phyloP scores from a whole-genome alignment of 139 green algal genomes.

The Coelastrella sp. region DNA sequence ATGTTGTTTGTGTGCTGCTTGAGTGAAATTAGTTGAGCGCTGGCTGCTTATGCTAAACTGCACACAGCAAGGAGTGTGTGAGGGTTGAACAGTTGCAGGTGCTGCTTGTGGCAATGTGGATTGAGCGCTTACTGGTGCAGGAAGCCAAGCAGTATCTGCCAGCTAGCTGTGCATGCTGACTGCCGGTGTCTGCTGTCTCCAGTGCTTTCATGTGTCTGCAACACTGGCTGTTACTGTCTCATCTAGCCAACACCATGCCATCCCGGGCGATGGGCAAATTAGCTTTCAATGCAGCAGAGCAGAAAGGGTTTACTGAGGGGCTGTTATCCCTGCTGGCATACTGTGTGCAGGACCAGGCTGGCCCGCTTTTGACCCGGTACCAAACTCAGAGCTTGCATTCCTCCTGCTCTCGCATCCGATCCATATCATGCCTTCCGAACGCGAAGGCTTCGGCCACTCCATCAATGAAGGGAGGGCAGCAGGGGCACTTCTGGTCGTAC shows the following conservation, averaged over 20 bases:
- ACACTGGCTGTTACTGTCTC: no score
- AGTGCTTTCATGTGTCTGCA: neutral
- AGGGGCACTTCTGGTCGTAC: slow-evolving; percentile 37
- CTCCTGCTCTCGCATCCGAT: slow-evolving; percentile 26
- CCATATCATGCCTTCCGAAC: slow-evolving; percentile 41
- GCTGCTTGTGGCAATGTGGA: neutral
- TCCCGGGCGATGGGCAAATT: neutral
- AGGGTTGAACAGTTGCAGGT: no score
- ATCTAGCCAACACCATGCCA: neutral
- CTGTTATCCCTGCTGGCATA: neutral
- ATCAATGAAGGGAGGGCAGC: slow-evolving; percentile 44
- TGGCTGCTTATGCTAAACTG: no score
- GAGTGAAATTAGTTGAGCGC: no score
- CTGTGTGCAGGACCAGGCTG: slow-evolving; percentile 14
- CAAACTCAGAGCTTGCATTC: neutral
- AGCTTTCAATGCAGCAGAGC: no score
- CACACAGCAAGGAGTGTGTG: no score
- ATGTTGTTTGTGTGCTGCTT: no score
- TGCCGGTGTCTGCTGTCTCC: neutral
- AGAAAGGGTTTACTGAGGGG: no score
- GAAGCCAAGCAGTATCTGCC: neutral
- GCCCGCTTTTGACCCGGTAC: slow-evolving; percentile 36
- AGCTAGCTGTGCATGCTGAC: neutral
- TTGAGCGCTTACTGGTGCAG: neutral
- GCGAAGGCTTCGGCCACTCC: slow-evolving; percentile 48